Percentiles rank a stretch among this genome's conserved stretches.
Evolutionary conservation across 1,284 basidiomycete genomes (phyloP).

Genomic region (Hypsizygus ulmarius): DNA sequence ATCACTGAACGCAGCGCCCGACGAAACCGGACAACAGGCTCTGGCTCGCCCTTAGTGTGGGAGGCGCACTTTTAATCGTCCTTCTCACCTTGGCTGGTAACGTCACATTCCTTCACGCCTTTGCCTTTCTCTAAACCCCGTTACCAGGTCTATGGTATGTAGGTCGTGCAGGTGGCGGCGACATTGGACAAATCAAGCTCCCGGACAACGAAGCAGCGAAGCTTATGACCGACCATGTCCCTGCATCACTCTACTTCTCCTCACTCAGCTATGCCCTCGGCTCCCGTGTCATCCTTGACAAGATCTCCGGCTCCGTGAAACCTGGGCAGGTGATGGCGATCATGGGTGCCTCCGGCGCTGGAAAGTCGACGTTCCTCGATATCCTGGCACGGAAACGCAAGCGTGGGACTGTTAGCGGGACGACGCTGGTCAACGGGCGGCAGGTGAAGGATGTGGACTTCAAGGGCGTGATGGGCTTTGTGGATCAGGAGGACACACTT

Average conservation of each 20-base stretch:
- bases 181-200: constrained; percentile 76
- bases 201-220: constrained; percentile 80
- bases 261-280: constrained; percentile 79
- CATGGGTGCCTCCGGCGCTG: constrained; percentile 95
- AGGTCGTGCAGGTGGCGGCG: constrained; percentile 69
- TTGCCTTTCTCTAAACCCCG: neutral
- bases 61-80: constrained; percentile 72
- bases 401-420: constrained; percentile 73
- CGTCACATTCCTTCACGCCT: constrained; percentile 7
- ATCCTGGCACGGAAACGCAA: constrained; percentile 91
- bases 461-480: constrained; percentile 87
- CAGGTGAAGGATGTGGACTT: constrained; percentile 75
- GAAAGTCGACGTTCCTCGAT: constrained; percentile 95
- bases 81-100: constrained; percentile 53
- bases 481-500: constrained; percentile 97
- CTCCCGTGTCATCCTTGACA: constrained; percentile 69
- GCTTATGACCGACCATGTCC: constrained; percentile 92
- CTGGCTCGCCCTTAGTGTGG: constrained; percentile 84
- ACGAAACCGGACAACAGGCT: constrained; percentile 75
- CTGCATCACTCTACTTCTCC: constrained; percentile 88
- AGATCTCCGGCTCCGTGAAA: constrained; percentile 78
- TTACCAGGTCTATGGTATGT: constrained; percentile 82
- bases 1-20: constrained; percentile 50
- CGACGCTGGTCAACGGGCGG: constrained; percentile 84
- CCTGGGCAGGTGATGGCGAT: constrained; percentile 92